phyloP scores from a whole-genome alignment of 192 early-diverging fungal species.

The Coemansia sp. region DNA sequence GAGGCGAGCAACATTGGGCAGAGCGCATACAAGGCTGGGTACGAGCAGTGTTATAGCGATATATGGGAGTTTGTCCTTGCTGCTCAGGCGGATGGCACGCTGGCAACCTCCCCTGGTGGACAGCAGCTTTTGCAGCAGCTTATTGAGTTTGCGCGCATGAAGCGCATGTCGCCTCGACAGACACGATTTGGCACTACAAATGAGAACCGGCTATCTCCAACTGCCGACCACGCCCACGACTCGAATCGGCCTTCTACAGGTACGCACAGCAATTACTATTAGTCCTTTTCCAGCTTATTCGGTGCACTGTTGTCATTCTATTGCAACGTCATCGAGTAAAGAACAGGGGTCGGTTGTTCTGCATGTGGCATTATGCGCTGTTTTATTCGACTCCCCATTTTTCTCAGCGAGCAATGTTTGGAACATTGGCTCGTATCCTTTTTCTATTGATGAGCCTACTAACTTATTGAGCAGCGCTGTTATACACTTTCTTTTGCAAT shows the following conservation, averaged over 20 bases:
- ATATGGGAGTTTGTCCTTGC: conserved; percentile 41
- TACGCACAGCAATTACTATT: background rate
- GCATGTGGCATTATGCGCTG: background rate
- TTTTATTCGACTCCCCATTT: background rate
- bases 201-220: background rate
- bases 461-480: conserved; percentile 1
- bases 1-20: conserved; percentile 48
- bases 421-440: background rate
- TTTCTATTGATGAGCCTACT: background rate
- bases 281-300: background rate
- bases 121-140: conserved; percentile 30
- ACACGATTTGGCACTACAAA: background rate
- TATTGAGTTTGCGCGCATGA: conserved; percentile 43
- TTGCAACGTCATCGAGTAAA: background rate
- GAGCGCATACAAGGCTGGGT: conserved; percentile 45
- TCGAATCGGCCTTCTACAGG: conserved; percentile 7
- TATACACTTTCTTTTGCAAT: conserved; percentile 1
- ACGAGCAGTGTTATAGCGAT: conserved; percentile 53
- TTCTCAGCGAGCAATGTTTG: background rate
- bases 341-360: background rate
- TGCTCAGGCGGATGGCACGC: conserved; percentile 10
- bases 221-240: background rate
- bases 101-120: background rate
- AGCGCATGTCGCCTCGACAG: conserved; percentile 29
- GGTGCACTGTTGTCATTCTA: background rate